A percentile compares a stretch with the other conserved stretches of the same genome.
Conservation (phyloP, 805 yeast genomes). For the Ogataea populi-albae region DNA sequence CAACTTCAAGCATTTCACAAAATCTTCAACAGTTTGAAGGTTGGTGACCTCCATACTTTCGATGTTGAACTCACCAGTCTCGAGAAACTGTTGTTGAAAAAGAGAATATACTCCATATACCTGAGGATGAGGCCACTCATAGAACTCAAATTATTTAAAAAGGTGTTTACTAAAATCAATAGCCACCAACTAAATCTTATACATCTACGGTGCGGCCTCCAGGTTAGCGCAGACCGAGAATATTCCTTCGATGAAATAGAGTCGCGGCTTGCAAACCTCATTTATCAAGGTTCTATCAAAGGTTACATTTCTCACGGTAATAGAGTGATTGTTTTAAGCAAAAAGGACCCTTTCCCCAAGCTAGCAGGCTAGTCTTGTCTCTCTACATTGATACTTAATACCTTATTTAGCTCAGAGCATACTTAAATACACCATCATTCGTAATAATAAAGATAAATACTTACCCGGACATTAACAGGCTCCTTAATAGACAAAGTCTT, state of each 20-base stretch:
- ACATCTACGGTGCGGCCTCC: slow-evolving; percentile 9
- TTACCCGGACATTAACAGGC: neutral
- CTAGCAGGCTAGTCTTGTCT: slow-evolving; percentile 21
- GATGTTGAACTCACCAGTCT: slow-evolving; percentile 43
- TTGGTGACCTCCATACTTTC: slow-evolving; percentile 57
- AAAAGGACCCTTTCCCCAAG: slow-evolving; percentile 67
- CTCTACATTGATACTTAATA: neutral
- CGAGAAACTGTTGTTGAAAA: slow-evolving; percentile 51
- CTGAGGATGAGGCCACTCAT: slow-evolving; percentile 51
- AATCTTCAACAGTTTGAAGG: slow-evolving; percentile 45
- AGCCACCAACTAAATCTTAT: slow-evolving; percentile 21
- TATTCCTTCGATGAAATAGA: slow-evolving; percentile 56
- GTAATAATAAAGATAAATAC: neutral
- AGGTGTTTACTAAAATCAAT: slow-evolving; percentile 30
- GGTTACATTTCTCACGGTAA: slow-evolving; percentile 82
- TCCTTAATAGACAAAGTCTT: too few relatives aligned
- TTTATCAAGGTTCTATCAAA: slow-evolving; percentile 57
- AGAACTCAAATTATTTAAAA: slow-evolving; percentile 49
- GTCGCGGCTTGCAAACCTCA: slow-evolving; percentile 64
- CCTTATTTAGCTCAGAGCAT: too few relatives aligned
- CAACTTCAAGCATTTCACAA: slow-evolving; percentile 42
- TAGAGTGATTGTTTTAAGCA: slow-evolving; percentile 71
- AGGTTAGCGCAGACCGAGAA: slow-evolving; percentile 17
- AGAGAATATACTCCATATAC: slow-evolving; percentile 58
- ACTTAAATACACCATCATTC: too few relatives aligned